Evolutionary conservation across 2,329 filamentous ascomycete genomes (phyloP).

Genomic region (Sarocladium brachiariae): DNA sequence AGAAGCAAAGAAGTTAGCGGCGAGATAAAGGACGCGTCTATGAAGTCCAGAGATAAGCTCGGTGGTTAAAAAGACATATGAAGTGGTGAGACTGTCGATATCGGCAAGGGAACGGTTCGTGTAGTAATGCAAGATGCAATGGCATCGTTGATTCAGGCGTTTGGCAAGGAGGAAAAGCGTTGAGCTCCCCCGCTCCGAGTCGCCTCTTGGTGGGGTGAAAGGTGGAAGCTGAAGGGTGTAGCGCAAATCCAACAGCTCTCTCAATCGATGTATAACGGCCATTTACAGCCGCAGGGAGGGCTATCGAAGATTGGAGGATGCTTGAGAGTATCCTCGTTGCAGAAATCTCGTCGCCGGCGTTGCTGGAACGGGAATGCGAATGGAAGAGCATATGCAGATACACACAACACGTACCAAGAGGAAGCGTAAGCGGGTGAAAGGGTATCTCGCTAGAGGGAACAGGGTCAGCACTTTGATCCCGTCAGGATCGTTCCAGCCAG

Average conservation of each 20-base stretch:
- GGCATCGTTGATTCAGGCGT: neutral
- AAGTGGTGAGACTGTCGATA: no score
- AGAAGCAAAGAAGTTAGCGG: neutral
- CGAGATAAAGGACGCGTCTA: neutral
- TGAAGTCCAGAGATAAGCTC: neutral
- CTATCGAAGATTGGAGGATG: neutral
- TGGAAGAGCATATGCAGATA: neutral
- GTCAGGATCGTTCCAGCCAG: neutral
- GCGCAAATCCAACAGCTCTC: neutral
- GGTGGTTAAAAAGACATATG: no score
- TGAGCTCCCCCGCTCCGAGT: slow-evolving; percentile 7
- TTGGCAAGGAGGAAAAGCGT: neutral
- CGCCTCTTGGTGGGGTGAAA: slow-evolving; percentile 4
- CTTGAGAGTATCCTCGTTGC: neutral
- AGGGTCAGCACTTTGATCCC: neutral
- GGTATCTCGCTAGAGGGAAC: neutral
- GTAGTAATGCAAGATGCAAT: neutral
- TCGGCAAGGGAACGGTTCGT: no score
- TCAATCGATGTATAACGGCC: slow-evolving; percentile 1
- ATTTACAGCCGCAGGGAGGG: neutral
- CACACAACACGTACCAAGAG: slow-evolving; percentile 6
- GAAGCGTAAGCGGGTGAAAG: slow-evolving; percentile 8
- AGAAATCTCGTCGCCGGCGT: neutral
- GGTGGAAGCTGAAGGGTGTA: slow-evolving; percentile 8
- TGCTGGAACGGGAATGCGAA: neutral